Conservation (phyloP, 495 filamentous ascomycete genomes). For the Rostrohypoxylon terebratum region DNA sequence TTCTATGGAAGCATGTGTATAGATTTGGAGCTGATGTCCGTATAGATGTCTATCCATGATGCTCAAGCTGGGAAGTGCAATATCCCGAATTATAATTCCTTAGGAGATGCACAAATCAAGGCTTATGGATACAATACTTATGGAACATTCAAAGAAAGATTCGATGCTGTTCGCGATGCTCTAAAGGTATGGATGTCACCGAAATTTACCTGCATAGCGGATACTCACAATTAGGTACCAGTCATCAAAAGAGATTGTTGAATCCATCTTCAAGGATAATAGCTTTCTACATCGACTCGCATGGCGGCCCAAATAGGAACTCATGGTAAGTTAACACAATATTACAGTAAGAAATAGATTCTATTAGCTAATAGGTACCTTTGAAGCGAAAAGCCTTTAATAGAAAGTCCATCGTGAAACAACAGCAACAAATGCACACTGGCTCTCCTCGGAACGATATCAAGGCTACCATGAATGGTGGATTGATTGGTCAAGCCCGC, state of each 20-base stretch:
- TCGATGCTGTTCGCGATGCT: slow-evolving; percentile 6
- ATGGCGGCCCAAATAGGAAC: slow-evolving; percentile 13
- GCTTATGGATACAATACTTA: slow-evolving; percentile 3
- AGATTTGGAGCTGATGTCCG: neutral
- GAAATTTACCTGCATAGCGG: neutral
- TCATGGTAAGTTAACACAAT: neutral
- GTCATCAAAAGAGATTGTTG: slow-evolving; percentile 22
- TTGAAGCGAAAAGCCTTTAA: neutral
- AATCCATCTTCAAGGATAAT: slow-evolving; percentile 18
- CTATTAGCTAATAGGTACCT: neutral
- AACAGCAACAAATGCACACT: neutral
- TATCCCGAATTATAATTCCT: neutral
- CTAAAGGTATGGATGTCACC: slow-evolving; percentile 5
- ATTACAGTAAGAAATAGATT: neutral
- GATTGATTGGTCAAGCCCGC: too few species aligned
- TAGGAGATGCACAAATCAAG: neutral
- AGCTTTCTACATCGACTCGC: slow-evolving; percentile 25
- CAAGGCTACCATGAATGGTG: neutral
- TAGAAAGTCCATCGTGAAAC: neutral
- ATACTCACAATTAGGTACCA: too few species aligned
- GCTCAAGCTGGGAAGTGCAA: slow-evolving; percentile 11
- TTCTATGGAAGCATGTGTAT: neutral
- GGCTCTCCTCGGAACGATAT: neutral
- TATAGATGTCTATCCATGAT: slow-evolving; percentile 12
- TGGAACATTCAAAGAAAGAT: slow-evolving; percentile 19